A percentile compares a stretch with the other conserved stretches of the same genome.
Conservation (phyloP, 1,284 basidiomycete genomes). For the Malassezia cuniculi region DNA sequence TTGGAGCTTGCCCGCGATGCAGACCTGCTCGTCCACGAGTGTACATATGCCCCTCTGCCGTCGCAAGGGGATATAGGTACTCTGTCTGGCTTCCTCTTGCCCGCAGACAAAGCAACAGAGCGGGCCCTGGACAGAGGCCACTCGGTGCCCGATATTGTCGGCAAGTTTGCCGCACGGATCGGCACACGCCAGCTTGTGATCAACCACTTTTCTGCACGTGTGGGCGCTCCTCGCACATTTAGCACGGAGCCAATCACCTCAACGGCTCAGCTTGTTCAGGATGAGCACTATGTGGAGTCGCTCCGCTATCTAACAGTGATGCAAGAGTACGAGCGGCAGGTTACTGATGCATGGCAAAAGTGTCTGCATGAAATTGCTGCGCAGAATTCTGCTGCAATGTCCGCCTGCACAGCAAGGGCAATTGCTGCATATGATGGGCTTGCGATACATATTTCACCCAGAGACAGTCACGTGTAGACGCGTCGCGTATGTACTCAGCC, state of each 20-base stretch:
- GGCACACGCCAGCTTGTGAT: slow-evolving; percentile 25
- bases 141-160: slow-evolving; percentile 35
- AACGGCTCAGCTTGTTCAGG: slow-evolving; percentile 1
- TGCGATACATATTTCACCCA: too few species aligned
- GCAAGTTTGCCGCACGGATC: slow-evolving; percentile 30
- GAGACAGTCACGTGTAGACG: slow-evolving; percentile 1
- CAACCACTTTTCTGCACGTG: slow-evolving; percentile 33
- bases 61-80: not conserved
- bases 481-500: not conserved
- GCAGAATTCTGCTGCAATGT: too few species aligned
- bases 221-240: slow-evolving; percentile 2
- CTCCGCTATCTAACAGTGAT: slow-evolving; percentile 5
- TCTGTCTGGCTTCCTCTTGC: not conserved
- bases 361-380: not conserved
- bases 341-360: slow-evolving; percentile 4
- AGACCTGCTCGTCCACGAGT: slow-evolving; percentile 40
- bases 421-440: slow-evolving; percentile 13
- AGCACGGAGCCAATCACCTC: slow-evolving; percentile 1
- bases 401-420: too few species aligned
- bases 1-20: slow-evolving; percentile 15
- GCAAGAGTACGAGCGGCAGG: slow-evolving; percentile 12
- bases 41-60: slow-evolving; percentile 35
- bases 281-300: not conserved
- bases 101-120: slow-evolving; percentile 4
- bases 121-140: slow-evolving; percentile 23